Base-by-base conservation (phyloP, 345 rosid genomes). In the Odontarrhena argentea region DNA sequence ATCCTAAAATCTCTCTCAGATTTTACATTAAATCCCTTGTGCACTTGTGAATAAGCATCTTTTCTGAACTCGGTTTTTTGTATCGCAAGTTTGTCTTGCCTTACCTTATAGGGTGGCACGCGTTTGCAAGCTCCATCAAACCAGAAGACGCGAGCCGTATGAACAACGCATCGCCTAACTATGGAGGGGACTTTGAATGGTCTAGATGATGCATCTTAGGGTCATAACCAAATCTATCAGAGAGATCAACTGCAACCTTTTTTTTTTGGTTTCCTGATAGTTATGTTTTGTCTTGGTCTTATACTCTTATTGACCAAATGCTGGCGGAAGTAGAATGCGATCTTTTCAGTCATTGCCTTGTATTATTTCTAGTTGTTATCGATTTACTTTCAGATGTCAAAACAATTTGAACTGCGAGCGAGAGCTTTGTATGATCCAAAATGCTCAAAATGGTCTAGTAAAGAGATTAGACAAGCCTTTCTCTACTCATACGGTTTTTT, bases 121-220 rank as follows among this genome's bases (percentile, higher is more conserved):
- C 96, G 40, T 89, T 76, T 60, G n/a, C n/a, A n/a, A n/a, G n/a
- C n/a, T n/a, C n/a, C n/a, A n/a, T n/a, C n/a, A n/a, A n/a, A n/a
- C n/a, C n/a, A n/a, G n/a, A n/a, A n/a, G n/a, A n/a, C n/a, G n/a
- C n/a, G n/a, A n/a, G n/a, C n/a, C n/a, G n/a, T n/a, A n/a, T n/a
- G n/a, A n/a, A n/a, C n/a, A n/a, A n/a, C n/a, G n/a, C n/a, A n/a
- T n/a, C n/a, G n/a, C 76, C 96, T 22, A 81, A 83, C 76, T 80
- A 75, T 49, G 93, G 91, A 11, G 93, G 91, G 63, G 96, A 82
- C 78, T 85, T 79, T 45, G 93, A 92, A 65, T 89, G 93, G 96
- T 81, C 55, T 81, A 85, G 85, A 79, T 89, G 79, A 78, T 41
- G 40, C 4, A 28, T 28, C 32, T 28, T 28, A 28, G 32, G 32